Evolutionary conservation across 768 basidiomycete species (phyloP).

Genomic region (Tylopilus cervinicoccineus): DNA sequence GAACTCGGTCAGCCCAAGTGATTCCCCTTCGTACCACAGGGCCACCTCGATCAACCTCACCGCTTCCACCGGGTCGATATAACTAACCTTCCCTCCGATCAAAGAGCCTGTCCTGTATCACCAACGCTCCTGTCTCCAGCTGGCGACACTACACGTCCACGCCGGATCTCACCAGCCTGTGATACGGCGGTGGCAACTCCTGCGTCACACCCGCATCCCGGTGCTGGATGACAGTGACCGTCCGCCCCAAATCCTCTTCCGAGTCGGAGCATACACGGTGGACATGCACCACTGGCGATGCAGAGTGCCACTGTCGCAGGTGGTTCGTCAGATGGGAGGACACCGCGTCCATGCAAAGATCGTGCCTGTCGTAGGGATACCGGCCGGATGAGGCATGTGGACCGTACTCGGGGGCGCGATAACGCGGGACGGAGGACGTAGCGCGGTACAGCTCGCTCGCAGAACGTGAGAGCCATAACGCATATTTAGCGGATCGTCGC

Average conservation of each 20-base stretch:
- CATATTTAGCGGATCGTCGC: slow-evolving; percentile 11
- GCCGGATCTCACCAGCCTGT: slow-evolving; percentile 7
- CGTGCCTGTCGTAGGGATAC: background rate
- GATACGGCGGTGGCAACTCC: slow-evolving; percentile 28
- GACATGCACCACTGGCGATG: slow-evolving; percentile 7
- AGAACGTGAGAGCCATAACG: slow-evolving; percentile 17
- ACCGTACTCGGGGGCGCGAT: background rate
- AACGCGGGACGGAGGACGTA: background rate
- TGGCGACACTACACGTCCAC: background rate
- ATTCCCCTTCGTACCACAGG: background rate
- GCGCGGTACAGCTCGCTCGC: slow-evolving; percentile 22
- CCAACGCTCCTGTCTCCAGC: background rate
- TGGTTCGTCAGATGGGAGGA: slow-evolving; percentile 3
- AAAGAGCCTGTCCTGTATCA: background rate
- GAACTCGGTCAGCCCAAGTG: background rate
- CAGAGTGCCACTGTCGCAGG: slow-evolving; percentile 22
- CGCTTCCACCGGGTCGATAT: background rate
- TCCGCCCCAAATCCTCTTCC: background rate
- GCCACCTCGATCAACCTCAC: background rate
- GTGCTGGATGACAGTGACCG: slow-evolving; percentile 12
- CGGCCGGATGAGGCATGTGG: background rate
- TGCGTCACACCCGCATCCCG: slow-evolving; percentile 14
- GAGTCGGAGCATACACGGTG: background rate
- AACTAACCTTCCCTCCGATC: background rate
- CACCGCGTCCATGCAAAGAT: background rate